Conservation (phyloP, 2,329 filamentous ascomycete species). For the Diaporthe sp. region DNA sequence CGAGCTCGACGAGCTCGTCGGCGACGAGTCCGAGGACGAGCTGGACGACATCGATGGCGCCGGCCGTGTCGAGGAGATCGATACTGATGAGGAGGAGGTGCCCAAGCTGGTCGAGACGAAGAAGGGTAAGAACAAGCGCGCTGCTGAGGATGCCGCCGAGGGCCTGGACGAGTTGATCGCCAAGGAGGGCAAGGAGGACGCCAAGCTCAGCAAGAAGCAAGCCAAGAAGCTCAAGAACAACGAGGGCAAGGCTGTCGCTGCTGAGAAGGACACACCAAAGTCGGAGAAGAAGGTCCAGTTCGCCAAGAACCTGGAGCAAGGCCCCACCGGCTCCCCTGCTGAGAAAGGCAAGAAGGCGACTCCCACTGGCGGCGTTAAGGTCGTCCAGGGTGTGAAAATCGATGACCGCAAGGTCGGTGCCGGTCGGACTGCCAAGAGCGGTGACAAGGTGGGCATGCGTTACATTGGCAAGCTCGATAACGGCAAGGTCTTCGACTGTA, state of each 20-base stretch:
- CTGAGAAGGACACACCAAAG: slow-evolving; percentile 70
- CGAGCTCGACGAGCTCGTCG: slow-evolving; percentile 81
- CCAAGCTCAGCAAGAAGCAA: slow-evolving; percentile 94
- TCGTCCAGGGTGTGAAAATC: slow-evolving; percentile 88
- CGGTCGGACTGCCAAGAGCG: slow-evolving; percentile 88
- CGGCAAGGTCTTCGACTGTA: slow-evolving; percentile 95
- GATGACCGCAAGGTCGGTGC: slow-evolving; percentile 95
- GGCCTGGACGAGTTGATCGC: slow-evolving; percentile 88
- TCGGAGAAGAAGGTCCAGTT: slow-evolving; percentile 97
- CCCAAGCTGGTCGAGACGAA: slow-evolving; percentile 71
- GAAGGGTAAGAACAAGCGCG: slow-evolving; percentile 94
- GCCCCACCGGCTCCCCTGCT: slow-evolving; percentile 80
- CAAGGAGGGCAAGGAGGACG: slow-evolving; percentile 77
- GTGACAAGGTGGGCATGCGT: slow-evolving; percentile 91
- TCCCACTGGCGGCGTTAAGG: slow-evolving; percentile 75
- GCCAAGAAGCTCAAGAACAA: slow-evolving; percentile 99
- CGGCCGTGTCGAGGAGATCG: slow-evolving; percentile 83
- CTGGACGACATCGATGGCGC: slow-evolving; percentile 84
- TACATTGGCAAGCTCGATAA: slow-evolving; percentile 98
- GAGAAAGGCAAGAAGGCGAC: slow-evolving; percentile 56
- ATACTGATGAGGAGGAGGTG: slow-evolving; percentile 80
- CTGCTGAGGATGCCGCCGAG: slow-evolving; percentile 79
- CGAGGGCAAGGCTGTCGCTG: slow-evolving; percentile 85
- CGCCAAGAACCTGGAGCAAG: slow-evolving; percentile 98
- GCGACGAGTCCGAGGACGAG: slow-evolving; percentile 81